Evolutionary conservation across 2,329 filamentous ascomycete species (phyloP).

Genomic region (Aspergillus amoenus): DNA sequence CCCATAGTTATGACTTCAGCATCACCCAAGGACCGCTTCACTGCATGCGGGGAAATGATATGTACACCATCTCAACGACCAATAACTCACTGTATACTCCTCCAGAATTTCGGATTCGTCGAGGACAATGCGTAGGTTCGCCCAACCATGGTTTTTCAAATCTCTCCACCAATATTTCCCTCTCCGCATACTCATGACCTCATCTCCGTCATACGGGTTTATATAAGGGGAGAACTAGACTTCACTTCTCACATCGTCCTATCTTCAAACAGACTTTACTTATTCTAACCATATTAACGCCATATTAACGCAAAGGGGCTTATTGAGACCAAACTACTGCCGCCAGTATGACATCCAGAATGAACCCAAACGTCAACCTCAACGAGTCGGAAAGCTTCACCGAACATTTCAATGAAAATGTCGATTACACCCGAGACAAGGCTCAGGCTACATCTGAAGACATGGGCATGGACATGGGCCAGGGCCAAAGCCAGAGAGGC

Average conservation of each 20-base stretch:
- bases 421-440: constrained; percentile 6
- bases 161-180: background rate
- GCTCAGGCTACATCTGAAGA: background rate
- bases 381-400: constrained; percentile 4
- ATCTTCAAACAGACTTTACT: background rate
- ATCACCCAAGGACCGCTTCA: background rate
- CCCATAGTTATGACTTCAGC: constrained; percentile 6
- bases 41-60: constrained; percentile 3
- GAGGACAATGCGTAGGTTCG: background rate
- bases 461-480: background rate
- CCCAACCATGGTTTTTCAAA: background rate
- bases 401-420: constrained; percentile 9
- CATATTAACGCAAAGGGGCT: background rate
- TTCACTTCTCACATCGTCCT: background rate
- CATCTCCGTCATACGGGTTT: constrained; percentile 1
- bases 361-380: background rate
- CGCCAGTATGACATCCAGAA: background rate
- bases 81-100: background rate
- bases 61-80: background rate
- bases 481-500: background rate
- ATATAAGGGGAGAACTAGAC: background rate
- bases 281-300: background rate
- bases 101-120: background rate
- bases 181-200: constrained; percentile 8
- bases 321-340: background rate